phyloP scores from a whole-genome alignment of 2,329 filamentous ascomycete species.

The Byssothecium circinans region DNA sequence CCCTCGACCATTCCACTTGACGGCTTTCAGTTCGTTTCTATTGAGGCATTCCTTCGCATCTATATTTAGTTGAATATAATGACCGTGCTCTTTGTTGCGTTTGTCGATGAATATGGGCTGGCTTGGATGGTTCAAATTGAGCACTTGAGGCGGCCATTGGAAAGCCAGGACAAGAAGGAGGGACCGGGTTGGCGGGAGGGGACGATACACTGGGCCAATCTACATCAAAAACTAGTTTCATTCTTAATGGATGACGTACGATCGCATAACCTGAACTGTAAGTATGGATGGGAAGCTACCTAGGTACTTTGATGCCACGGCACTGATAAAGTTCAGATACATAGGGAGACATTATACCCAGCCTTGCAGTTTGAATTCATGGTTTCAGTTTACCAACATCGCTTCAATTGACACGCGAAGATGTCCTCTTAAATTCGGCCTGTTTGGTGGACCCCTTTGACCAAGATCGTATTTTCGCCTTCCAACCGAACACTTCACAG shows the following conservation, averaged over 20 bases:
- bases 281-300: too few species aligned
- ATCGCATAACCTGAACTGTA: too few species aligned
- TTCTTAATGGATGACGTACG: too few species aligned
- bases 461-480: slow-evolving; percentile 8
- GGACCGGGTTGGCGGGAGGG: too few species aligned
- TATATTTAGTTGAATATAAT: slow-evolving; percentile 7
- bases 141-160: too few species aligned
- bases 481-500: not conserved
- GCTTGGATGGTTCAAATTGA: too few species aligned
- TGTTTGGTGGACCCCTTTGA: slow-evolving; percentile 10
- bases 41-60: slow-evolving; percentile 20
- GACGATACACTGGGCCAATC: too few species aligned
- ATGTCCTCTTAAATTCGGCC: slow-evolving; percentile 6
- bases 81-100: slow-evolving; percentile 9
- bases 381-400: not conserved
- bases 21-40: slow-evolving; percentile 11
- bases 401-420: not conserved
- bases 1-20: slow-evolving; percentile 35
- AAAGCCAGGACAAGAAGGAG: too few species aligned
- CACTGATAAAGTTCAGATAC: too few species aligned
- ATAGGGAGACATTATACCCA: too few species aligned
- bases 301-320: too few species aligned
- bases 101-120: slow-evolving; percentile 27
- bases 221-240: too few species aligned
- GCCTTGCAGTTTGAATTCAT: slow-evolving; percentile 13